phyloP scores from a whole-genome alignment of 1,139 yeast genomes.

The Tardiomyces depauwii region DNA sequence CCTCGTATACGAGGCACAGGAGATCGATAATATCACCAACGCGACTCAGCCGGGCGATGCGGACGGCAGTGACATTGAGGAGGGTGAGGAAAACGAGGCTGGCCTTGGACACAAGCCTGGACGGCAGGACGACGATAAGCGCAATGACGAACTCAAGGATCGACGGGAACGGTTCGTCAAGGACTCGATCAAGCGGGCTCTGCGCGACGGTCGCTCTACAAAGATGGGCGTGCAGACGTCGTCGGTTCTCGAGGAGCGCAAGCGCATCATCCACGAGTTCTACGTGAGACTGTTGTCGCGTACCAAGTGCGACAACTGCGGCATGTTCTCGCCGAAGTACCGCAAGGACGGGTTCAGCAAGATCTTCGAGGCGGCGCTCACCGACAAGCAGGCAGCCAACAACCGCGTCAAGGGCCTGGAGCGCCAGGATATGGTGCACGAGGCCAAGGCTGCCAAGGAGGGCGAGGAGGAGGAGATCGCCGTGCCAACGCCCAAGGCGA shows the following conservation, averaged over 20 bases:
- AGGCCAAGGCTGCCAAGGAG: constrained; percentile 15
- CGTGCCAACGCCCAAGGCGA: constrained; percentile 31
- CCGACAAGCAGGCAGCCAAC: constrained; percentile 64
- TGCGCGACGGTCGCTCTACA: constrained; percentile 64
- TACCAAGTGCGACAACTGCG: constrained; percentile 90
- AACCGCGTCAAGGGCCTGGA: constrained; percentile 72
- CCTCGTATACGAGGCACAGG: constrained; percentile 63
- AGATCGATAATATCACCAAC: constrained; percentile 49
- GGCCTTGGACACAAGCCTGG: constrained; percentile 5
- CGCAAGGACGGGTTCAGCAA: constrained; percentile 93
- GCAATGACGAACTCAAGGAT: constrained; percentile 32
- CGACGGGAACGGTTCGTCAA: constrained; percentile 65
- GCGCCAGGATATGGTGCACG: constrained; percentile 59
- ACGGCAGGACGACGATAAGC: constrained; percentile 11
- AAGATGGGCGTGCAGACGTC: constrained; percentile 66
- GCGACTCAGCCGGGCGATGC: constrained; percentile 26
- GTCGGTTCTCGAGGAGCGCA: constrained; percentile 80
- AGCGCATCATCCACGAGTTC: constrained; percentile 59
- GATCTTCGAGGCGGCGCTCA: constrained; percentile 77
- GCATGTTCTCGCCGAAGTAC: constrained; percentile 86
- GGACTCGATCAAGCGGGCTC: constrained; percentile 58
- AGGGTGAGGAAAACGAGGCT: constrained; percentile 25
- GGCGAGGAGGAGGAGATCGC: constrained; percentile 18
- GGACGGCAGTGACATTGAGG: constrained; percentile 27
- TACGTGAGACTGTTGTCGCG: constrained; percentile 63